phyloP scores from a whole-genome alignment of 805 yeast species.

The Kurtzmaniella cleridarum region DNA sequence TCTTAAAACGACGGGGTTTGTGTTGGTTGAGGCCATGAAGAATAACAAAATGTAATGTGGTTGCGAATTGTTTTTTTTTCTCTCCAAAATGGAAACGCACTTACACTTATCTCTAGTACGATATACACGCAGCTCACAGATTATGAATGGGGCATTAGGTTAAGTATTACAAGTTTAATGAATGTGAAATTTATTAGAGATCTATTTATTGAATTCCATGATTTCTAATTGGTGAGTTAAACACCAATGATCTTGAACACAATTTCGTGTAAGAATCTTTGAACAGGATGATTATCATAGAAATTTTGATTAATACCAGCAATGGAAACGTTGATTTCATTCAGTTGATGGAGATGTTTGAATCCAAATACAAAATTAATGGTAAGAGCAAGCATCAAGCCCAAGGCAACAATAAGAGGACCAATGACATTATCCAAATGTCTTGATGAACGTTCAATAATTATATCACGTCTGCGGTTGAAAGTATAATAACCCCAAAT shows the following conservation, averaged over 20 bases:
- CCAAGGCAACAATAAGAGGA: slow-evolving; percentile 72
- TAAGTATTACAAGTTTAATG: too few species aligned
- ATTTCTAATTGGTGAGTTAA: not conserved
- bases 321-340: slow-evolving; percentile 9
- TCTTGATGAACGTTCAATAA: slow-evolving; percentile 74
- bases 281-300: slow-evolving; percentile 26
- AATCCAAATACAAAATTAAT: slow-evolving; percentile 70
- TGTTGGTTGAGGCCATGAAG: too few species aligned
- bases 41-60: too few species aligned
- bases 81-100: too few species aligned
- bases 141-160: too few species aligned
- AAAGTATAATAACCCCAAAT: slow-evolving; percentile 86
- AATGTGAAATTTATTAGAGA: too few species aligned
- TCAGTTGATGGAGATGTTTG: slow-evolving; percentile 15
- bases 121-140: too few species aligned
- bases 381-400: slow-evolving; percentile 58
- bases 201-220: not conserved
- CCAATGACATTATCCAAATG: slow-evolving; percentile 90
- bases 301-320: slow-evolving; percentile 23
- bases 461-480: slow-evolving; percentile 62
- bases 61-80: too few species aligned
- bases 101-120: too few species aligned
- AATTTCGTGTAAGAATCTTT: slow-evolving; percentile 29
- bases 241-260: slow-evolving; percentile 21
- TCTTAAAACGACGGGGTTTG: too few species aligned